Evolutionary conservation across 352 stramenopile species (phyloP).

Genomic region (Globisporangium spiculum): DNA sequence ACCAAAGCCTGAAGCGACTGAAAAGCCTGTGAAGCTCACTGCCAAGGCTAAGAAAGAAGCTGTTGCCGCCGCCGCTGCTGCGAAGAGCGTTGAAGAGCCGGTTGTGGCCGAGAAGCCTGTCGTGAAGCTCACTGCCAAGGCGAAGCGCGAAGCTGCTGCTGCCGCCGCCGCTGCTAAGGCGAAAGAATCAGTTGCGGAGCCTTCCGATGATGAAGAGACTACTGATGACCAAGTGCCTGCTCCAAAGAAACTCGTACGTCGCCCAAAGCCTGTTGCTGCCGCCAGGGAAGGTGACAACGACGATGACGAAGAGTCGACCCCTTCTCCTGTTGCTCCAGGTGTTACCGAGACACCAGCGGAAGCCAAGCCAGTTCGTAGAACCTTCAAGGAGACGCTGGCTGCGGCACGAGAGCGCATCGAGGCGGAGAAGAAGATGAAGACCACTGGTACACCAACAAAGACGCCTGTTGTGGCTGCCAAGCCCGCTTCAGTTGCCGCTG

Average conservation of each 20-base stretch:
- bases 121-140: slow-evolving; percentile 2
- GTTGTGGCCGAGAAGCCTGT: not conserved
- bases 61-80: slow-evolving; percentile 5
- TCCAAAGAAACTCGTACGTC: slow-evolving; percentile 23
- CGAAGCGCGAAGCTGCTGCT: slow-evolving; percentile 9
- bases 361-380: slow-evolving; percentile 19
- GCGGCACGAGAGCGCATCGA: slow-evolving; percentile 34
- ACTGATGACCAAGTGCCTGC: slow-evolving; percentile 23
- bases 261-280: slow-evolving; percentile 17
- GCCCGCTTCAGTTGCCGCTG: slow-evolving; percentile 1
- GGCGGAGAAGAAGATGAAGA: slow-evolving; percentile 26
- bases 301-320: not conserved
- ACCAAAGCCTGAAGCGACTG: not conserved
- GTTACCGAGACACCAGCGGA: slow-evolving; percentile 1
- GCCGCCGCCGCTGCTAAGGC: slow-evolving; percentile 4
- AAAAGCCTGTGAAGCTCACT: slow-evolving; percentile 2
- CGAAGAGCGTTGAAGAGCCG: not conserved
- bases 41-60: slow-evolving; percentile 20
- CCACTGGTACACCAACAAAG: not conserved
- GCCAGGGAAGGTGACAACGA: slow-evolving; percentile 15
- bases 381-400: slow-evolving; percentile 47
- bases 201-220: slow-evolving; percentile 5
- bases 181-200: slow-evolving; percentile 3
- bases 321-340: not conserved
- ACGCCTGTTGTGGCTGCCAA: slow-evolving; percentile 4